These are phyloP conservation scores for Arthrocladium fulminans DNA, from an alignment of 2,329 filamentous ascomycete species.

Conservation along the genomic window DNA sequence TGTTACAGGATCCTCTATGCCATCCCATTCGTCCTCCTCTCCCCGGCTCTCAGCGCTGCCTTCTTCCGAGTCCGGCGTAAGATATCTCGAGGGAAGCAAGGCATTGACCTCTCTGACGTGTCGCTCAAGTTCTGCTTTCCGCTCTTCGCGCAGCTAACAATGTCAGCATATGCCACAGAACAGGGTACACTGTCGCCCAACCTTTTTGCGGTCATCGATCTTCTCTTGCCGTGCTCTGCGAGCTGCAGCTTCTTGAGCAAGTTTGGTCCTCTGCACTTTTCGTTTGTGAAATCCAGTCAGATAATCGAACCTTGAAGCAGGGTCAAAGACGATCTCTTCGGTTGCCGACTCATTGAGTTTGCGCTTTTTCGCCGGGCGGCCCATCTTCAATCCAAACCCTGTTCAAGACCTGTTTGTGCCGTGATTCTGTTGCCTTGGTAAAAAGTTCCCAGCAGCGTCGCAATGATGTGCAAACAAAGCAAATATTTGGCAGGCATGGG, in stretches of 20 bases:
- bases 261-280: conserved; percentile 74
- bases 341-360: conserved; percentile 3
- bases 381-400: background rate
- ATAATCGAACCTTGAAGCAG: conserved; percentile 69
- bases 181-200: conserved; percentile 32
- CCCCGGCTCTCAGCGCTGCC: conserved; percentile 12
- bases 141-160: conserved; percentile 67
- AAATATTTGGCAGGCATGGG: background rate
- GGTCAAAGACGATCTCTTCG: conserved; percentile 81
- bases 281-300: conserved; percentile 96
- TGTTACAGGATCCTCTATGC: conserved; percentile 46
- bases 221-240: conserved; percentile 71
- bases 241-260: conserved; percentile 71
- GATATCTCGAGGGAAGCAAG: conserved; percentile 55
- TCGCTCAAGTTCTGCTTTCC: conserved; percentile 69
- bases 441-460: background rate
- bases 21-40: conserved; percentile 51
- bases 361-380: conserved; percentile 1
- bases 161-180: background rate
- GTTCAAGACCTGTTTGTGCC: background rate
- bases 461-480: conserved; percentile 6
- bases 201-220: conserved; percentile 65
- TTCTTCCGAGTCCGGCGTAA: conserved; percentile 30
- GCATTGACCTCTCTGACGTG: conserved; percentile 71
- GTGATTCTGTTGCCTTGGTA: background rate